A percentile compares a stretch with the other conserved stretches of the same genome.
Conservation (phyloP, 2,329 filamentous ascomycete species). For the Arthrobotrys sinensis region DNA sequence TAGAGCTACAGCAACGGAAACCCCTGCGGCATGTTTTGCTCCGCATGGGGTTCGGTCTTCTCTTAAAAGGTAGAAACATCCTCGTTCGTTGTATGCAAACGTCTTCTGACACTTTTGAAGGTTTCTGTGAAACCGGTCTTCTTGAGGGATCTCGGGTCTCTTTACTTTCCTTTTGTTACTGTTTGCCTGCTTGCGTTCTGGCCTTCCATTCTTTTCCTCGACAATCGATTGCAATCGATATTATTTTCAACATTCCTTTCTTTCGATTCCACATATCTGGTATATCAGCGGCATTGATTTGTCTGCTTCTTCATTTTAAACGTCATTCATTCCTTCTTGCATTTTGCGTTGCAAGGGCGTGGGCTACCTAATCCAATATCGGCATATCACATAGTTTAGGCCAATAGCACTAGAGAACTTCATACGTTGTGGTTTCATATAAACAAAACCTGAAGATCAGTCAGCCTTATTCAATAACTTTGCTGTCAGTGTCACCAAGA, state of each 20-base stretch:
- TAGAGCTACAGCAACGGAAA: constrained; percentile 31
- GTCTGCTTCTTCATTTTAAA: constrained; percentile 27
- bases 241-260: constrained; percentile 39
- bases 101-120: constrained; percentile 49
- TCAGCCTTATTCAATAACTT: constrained; percentile 48
- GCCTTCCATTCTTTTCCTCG: constrained; percentile 48
- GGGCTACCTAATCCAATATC: constrained; percentile 57
- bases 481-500: constrained; percentile 18
- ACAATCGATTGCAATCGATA: constrained; percentile 39
- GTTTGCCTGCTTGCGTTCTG: constrained; percentile 49
- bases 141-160: constrained; percentile 32
- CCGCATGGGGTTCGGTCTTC: constrained; percentile 12
- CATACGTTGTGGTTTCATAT: constrained; percentile 55
- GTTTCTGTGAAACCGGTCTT: constrained; percentile 57
- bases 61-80: constrained; percentile 55
- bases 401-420: constrained; percentile 51
- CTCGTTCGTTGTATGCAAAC: constrained; percentile 55
- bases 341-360: constrained; percentile 49
- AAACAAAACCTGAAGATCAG: constrained; percentile 42
- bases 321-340: constrained; percentile 41
- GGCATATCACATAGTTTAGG: constrained; percentile 17
- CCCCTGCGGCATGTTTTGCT: constrained; percentile 26
- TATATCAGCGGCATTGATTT: constrained; percentile 48
- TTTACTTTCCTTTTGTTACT: constrained; percentile 32
- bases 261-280: constrained; percentile 28